Base-by-base conservation (phyloP, 345 rosid species). In the Hevea brasiliensis region DNA sequence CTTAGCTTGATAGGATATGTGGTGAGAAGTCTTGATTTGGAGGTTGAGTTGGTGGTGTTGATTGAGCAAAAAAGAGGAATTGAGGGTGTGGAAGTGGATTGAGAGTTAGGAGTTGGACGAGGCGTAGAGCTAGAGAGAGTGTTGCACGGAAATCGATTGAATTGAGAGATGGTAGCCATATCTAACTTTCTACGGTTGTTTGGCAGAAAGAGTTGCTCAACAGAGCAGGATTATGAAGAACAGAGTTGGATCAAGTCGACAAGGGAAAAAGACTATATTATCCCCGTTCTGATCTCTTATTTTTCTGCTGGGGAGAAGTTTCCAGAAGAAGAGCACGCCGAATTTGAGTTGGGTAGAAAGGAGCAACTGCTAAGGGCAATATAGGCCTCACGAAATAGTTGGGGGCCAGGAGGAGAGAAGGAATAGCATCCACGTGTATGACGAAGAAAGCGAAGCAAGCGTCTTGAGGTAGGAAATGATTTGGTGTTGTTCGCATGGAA, bases 141-240 rank as follows among this genome's bases (percentile, higher is more conserved):
- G 76, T 75, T 84, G 84, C 89, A 79, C 0, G 92, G 82, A n/a
- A 86, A 75, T 72, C 79, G 89, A 42, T n/a, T 80, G 67, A 81
- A 74, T 59, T 84, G 84, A 61, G 79, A 80, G 55, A 89, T 66
- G 3, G 85, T 66, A 29, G 89, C 92, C 96, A 90, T 90, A 74
- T 51, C 29, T 23, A n/a, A n/a, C n/a, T n/a, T n/a, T n/a, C n/a
- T n/a, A n/a, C n/a, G n/a, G n/a, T n/a, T n/a, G n/a, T n/a, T n/a
- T n/a, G n/a, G n/a, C n/a, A n/a, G n/a, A n/a, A n/a, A n/a, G n/a
- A n/a, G n/a, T n/a, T n/a, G n/a, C n/a, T n/a, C n/a, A n/a, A 32
- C 3, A 32, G 37, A 32, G 4, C 4, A 32, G 37, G 37, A 32
- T 1, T 32, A 32, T 32, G 37, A 32, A 32, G 37, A 32, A 32